These are phyloP conservation scores for Rhodotorula graminis DNA, from an alignment of 768 basidiomycete genomes.

Conservation along the genomic window DNA sequence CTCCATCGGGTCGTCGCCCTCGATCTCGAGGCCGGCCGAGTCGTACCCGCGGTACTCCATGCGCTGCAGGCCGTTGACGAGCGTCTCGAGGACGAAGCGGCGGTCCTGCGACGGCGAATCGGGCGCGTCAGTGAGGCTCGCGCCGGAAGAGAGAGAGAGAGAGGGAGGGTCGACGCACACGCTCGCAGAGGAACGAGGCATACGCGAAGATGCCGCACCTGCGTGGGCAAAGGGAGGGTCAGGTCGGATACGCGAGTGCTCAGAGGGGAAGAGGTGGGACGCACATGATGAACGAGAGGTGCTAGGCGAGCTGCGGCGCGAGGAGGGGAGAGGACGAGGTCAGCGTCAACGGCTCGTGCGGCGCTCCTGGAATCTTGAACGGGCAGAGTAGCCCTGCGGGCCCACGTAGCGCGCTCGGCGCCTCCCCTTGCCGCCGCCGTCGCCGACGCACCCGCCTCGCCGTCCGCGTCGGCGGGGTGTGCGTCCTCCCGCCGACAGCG, in stretches of 20 bases:
- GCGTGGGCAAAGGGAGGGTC: neutral
- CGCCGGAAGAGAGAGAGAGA: neutral
- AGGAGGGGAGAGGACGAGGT: neutral
- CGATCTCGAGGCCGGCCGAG: constrained; percentile 66
- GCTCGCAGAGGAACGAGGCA: constrained; percentile 90
- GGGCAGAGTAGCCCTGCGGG: too few relatives aligned
- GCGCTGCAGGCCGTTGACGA: constrained; percentile 82
- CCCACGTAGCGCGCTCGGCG: too few relatives aligned
- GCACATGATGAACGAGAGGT: neutral
- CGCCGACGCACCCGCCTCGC: too few relatives aligned
- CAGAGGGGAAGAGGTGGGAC: neutral
- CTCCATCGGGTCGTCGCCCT: constrained; percentile 76
- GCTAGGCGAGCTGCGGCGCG: neutral
- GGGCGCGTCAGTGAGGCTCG: neutral
- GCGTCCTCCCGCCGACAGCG: too few relatives aligned
- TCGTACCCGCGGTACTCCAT: constrained; percentile 99
- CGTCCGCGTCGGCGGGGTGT: too few relatives aligned
- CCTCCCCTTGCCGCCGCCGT: too few relatives aligned
- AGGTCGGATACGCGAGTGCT: neutral
- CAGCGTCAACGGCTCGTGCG: neutral
- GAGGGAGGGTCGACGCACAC: constrained; percentile 55
- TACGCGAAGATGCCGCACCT: constrained; percentile 94
- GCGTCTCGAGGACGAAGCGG: constrained; percentile 81
- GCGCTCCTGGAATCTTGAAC: too few relatives aligned
- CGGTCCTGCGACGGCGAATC: constrained; percentile 61